Base-by-base conservation (phyloP, 176 grass and related monocot genomes). In the Coix lacrymajobi region DNA sequence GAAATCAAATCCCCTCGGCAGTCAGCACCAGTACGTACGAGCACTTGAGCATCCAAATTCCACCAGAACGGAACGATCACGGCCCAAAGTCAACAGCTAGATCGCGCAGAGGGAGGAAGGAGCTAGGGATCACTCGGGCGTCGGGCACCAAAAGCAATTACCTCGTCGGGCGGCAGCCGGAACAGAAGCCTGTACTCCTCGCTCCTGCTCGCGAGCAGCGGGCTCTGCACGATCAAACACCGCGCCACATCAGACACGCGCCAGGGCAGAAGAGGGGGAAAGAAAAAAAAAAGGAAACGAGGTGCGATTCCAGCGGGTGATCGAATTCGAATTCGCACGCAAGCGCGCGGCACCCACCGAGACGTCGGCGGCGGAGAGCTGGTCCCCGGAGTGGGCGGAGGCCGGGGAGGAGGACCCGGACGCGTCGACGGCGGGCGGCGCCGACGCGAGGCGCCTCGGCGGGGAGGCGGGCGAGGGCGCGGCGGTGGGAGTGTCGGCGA, bases 151-250 rank as follows among this genome's bases (percentile, higher is more conserved):
- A n/a, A n/a, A n/a, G n/a, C 22, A 74, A 82, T 92, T 74, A 99
- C 97, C 97, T 99, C 93, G 66, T 94, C 91, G 22, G 81, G 26
- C 40, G 97, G 93, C 54, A 99, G 77, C 17, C 90, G 88, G 77
- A 99, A 99, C 66, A 99, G 88, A 34, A 99, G 85, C 73, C 87
- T 87, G 83, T 99, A 99, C 74, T 99, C 97, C 83, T 96, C 97
- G 89, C 97, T 99, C 84, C 91, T 85, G 66, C 60, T 92, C 34
- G 89, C 77, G 16, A 92, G 78, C 66, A 83, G 41, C 48, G 75
- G 87, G 79, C 79, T 87, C 93, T 86, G 87, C 52, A 82, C 46
- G 61, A 75, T 14, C 38, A 77, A 69, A 81, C 52, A 79, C 63
- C 66, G 10, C 48, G 26, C 37, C 29, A 34, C 66, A 41, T 85